These are phyloP conservation scores for Clarireedia sp. DNA, from an alignment of 2,329 filamentous ascomycete genomes.

Conservation along the genomic window DNA sequence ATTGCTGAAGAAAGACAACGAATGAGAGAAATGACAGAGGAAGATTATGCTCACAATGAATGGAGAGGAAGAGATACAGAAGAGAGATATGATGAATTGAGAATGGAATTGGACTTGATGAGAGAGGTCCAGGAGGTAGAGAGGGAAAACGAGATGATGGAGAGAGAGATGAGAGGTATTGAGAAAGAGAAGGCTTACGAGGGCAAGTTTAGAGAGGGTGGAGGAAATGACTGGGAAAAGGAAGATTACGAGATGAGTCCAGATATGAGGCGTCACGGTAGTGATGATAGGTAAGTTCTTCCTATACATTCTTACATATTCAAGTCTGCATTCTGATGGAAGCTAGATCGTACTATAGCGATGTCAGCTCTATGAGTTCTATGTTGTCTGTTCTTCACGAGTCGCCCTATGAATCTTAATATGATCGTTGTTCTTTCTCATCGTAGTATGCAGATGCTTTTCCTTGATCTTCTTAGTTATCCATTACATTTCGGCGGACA, in stretches of 20 bases:
- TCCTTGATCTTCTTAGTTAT: too few species aligned
- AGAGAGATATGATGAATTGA: background rate
- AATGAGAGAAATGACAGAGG: background rate
- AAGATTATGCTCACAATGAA: background rate
- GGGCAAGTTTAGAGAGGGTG: background rate
- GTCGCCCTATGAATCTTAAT: slow-evolving; percentile 1
- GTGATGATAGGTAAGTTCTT: background rate
- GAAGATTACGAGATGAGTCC: slow-evolving; percentile 2
- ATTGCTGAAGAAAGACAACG: background rate
- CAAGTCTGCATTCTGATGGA: background rate
- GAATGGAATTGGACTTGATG: background rate
- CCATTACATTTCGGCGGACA: too few species aligned
- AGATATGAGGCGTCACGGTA: background rate
- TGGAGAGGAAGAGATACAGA: background rate
- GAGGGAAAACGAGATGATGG: background rate
- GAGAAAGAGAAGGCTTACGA: background rate
- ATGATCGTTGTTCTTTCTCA: background rate
- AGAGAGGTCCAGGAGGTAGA: slow-evolving; percentile 2
- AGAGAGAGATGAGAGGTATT: background rate
- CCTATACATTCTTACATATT: too few species aligned
- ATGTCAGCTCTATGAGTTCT: slow-evolving; percentile 1
- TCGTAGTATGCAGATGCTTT: background rate
- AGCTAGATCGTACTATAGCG: slow-evolving; percentile 1
- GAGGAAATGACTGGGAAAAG: background rate
- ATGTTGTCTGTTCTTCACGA: slow-evolving; percentile 6